A percentile compares a stretch with the other conserved stretches of the same genome.
Conservation (phyloP, 768 basidiomycete genomes). For the Podaxis sp. region DNA sequence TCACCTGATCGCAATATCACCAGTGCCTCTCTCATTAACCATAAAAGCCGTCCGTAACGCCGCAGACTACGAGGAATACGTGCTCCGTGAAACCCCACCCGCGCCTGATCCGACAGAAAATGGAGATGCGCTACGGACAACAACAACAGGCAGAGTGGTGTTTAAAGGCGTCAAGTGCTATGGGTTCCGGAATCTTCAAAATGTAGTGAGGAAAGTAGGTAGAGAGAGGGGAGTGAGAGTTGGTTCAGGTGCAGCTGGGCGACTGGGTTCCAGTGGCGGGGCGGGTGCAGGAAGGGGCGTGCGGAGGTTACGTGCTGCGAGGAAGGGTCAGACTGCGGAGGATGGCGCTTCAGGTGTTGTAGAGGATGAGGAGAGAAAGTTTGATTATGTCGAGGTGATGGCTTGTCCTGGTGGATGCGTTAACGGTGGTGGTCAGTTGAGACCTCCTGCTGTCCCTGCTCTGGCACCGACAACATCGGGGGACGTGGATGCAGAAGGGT, state of each 20-base stretch:
- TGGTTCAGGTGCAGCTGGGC: constrained; percentile 41
- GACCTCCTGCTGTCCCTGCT: constrained; percentile 24
- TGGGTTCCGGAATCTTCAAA: constrained; percentile 96
- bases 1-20: constrained; percentile 42
- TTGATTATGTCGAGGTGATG: constrained; percentile 98
- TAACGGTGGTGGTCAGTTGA: constrained; percentile 92
- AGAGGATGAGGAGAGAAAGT: constrained; percentile 43
- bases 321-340: constrained; percentile 30
- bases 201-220: constrained; percentile 92
- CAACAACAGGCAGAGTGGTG: constrained; percentile 52
- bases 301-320: constrained; percentile 21
- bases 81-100: constrained; percentile 29
- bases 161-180: constrained; percentile 97
- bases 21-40: constrained; percentile 45
- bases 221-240: constrained; percentile 76
- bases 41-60: constrained; percentile 59
- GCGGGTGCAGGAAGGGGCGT: constrained; percentile 19
- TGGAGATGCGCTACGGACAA: not conserved
- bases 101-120: not conserved
- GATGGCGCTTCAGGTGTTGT: not conserved
- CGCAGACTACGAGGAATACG: constrained; percentile 77
- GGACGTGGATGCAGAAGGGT: constrained; percentile 60
- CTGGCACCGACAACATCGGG: not conserved
- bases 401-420: constrained; percentile 98
- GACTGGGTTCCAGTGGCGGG: constrained; percentile 22